Conservation (phyloP, 768 basidiomycete genomes). For the Naganishia vaughanmartiniae region DNA sequence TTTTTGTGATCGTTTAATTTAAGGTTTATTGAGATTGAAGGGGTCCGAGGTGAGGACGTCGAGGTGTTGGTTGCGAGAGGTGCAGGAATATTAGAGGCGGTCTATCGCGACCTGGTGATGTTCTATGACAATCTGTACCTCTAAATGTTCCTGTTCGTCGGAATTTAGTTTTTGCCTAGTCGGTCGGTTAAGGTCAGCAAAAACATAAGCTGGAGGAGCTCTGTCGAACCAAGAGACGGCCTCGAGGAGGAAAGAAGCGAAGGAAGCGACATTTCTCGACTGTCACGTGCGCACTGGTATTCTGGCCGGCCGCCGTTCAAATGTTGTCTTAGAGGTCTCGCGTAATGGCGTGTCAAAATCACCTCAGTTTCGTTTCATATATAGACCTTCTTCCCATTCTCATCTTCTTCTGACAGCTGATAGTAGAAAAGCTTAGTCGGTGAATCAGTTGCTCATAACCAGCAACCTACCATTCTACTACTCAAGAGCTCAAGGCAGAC, state of each 20-base stretch:
- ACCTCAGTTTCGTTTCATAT: background rate
- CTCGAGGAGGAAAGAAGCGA: background rate
- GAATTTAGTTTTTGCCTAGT: no score
- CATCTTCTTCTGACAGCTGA: no score
- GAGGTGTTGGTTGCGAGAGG: background rate
- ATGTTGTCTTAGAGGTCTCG: no score
- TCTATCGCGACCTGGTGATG: conserved; percentile 24
- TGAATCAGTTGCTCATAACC: no score
- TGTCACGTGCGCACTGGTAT: conserved; percentile 1
- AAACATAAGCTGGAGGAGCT: background rate
- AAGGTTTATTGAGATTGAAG: background rate
- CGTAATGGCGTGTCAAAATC: conserved; percentile 20
- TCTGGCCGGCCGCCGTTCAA: background rate
- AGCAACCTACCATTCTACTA: background rate
- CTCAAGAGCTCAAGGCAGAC: background rate
- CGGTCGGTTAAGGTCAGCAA: background rate
- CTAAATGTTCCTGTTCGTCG: conserved; percentile 16
- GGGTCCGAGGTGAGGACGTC: background rate
- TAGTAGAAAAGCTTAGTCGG: no score
- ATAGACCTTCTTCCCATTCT: background rate
- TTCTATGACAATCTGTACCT: conserved; percentile 25
- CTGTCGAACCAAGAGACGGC: background rate
- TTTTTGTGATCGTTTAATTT: background rate
- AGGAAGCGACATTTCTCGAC: conserved; percentile 2
- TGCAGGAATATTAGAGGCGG: conserved; percentile 19